phyloP scores from a whole-genome alignment of 305 asterid genomes.

The Vinca major region DNA sequence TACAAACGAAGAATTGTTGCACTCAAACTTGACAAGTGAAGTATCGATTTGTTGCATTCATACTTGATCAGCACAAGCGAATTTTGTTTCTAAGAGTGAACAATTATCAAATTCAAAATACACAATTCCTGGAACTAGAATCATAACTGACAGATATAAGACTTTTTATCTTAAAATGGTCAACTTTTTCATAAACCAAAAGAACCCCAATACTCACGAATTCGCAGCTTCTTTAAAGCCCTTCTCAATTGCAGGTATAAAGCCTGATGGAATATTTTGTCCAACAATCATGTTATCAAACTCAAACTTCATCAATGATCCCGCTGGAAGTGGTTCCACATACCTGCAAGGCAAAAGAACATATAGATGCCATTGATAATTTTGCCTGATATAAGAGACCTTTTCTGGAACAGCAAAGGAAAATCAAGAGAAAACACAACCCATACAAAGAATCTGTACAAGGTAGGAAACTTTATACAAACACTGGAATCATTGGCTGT shows the following conservation, averaged over 20 bases:
- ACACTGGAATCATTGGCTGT: not conserved
- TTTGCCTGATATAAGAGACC: not conserved
- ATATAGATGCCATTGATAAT: slow-evolving; percentile 5
- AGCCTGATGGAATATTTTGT: slow-evolving; percentile 79
- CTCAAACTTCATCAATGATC: slow-evolving; percentile 64
- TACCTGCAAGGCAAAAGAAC: slow-evolving; percentile 39
- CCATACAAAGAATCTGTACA: not conserved
- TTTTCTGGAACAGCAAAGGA: not conserved
- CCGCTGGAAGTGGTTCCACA: slow-evolving; percentile 84
- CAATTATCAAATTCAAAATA: not conserved
- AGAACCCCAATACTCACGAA: slow-evolving; percentile 49
- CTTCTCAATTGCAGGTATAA: slow-evolving; percentile 91
- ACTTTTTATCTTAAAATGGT: not conserved
- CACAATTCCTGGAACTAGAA: not conserved
- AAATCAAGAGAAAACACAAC: not conserved
- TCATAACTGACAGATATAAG: not conserved
- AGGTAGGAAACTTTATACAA: not conserved
- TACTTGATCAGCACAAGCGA: not conserved
- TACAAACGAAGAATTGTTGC: not conserved
- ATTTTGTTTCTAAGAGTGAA: not conserved
- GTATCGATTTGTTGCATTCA: too few species aligned
- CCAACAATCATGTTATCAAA: slow-evolving; percentile 86
- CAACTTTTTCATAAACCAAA: not conserved
- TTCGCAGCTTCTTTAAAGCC: slow-evolving; percentile 97
- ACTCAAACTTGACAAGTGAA: not conserved